Evolutionary conservation across 2,329 filamentous ascomycete genomes (phyloP).

Genomic region (Xenoacremonium recifei): DNA sequence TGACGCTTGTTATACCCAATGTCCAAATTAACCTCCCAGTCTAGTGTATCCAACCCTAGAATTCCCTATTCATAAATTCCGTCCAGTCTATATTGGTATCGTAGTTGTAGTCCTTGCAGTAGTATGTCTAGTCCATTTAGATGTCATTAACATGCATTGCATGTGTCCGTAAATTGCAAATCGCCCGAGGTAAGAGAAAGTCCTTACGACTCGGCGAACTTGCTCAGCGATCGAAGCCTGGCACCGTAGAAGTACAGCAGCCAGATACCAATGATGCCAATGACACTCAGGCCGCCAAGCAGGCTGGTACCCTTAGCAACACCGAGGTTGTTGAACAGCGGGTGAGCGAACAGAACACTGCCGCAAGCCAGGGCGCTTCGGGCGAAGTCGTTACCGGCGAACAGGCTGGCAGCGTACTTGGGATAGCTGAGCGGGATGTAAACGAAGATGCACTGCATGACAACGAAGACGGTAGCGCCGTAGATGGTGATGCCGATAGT

Average conservation of each 20-base stretch:
- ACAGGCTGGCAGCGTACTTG: constrained; percentile 56
- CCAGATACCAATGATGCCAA: constrained; percentile 59
- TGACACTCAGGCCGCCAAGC: constrained; percentile 53
- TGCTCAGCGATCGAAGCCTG: constrained; percentile 52
- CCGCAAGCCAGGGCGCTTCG: constrained; percentile 58
- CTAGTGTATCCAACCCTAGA: no score
- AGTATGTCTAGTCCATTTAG: no score
- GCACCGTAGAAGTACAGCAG: constrained; percentile 57
- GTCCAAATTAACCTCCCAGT: no score
- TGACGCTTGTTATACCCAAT: no score
- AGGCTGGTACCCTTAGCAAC: constrained; percentile 57
- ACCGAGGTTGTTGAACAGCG: constrained; percentile 58
- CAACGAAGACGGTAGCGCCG: constrained; percentile 48
- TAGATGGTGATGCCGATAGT: constrained; percentile 59
- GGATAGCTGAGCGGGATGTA: constrained; percentile 58
- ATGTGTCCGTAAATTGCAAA: no score
- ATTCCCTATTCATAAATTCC: not conserved
- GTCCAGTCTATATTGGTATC: no score
- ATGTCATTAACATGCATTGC: no score
- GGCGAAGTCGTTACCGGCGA: constrained; percentile 61
- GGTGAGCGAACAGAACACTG: constrained; percentile 58
- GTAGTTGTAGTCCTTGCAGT: no score
- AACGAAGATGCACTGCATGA: constrained; percentile 60
- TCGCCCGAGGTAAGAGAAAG: no score
- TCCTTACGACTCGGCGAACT: constrained; percentile 50